Evolutionary conservation across 352 stramenopile genomes (phyloP), one percentile per base, ranked within the genome.

Genomic region (Pythium chondricola): DNA sequence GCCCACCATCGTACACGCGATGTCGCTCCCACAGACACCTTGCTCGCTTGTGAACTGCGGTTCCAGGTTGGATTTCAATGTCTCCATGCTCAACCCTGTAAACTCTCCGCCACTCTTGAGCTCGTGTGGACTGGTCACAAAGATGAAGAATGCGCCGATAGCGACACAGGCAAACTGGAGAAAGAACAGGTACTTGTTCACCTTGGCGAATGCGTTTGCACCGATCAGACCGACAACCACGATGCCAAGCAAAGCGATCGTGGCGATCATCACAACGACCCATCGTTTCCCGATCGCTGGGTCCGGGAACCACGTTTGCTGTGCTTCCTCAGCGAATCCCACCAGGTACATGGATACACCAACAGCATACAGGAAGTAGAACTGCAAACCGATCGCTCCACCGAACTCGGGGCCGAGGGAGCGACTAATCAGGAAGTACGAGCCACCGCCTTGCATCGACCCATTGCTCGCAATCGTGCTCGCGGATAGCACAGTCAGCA

Each of bases 381-480:
- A 97, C 25, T 96, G 71, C 6, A 96, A 45, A 4, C 90, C 87
- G 17, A 97, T 74, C 0, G 87, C 80, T n/a, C 83, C 85, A 7
- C 87, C 90, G 47, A 96, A 82, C 51, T 97, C 83, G 0, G 84
- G 68, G 0, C 88, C 88, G 0, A 95, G 58, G 16, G 68, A 82
- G 3, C 73, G 73, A 58, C 72, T 83, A 58, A 84, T 82, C 43
- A 84, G 63, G 39, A 69, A 84, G 49, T 84, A 84, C 4, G 72
- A 82, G 3, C 74, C 74, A 13, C 74, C 74, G 20, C 74, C 88
- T 29, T 72, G 61, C 56, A 96, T 88, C 14, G 60, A 56, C 9
- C 86, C 86, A 57, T 96, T 96, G 54, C 83, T 95, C 17, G 84
- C 81, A 54, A 96, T 91, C 24, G 86, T 88, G 29, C 63, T 82